These are phyloP conservation scores for Candida rishiriensis DNA, from an alignment of 805 yeast genomes.

Conservation along the genomic window DNA sequence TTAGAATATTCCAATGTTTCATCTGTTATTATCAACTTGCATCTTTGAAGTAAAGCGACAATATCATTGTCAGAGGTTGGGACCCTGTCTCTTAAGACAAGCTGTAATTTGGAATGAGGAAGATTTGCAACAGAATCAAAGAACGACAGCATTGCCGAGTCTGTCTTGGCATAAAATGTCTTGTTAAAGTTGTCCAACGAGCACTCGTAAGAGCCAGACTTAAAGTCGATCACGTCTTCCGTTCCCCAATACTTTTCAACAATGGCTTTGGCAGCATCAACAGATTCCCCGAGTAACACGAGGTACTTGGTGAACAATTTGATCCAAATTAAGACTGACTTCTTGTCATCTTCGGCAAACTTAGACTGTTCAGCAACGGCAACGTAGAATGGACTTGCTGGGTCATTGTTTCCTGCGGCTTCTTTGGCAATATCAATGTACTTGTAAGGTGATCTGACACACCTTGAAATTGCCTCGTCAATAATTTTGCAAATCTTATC, in stretches of 20 bases:
- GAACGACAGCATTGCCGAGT: slow-evolving; percentile 24
- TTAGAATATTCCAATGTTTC: slow-evolving; percentile 14
- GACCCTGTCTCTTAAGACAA: slow-evolving; percentile 25
- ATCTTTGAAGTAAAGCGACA: slow-evolving; percentile 39
- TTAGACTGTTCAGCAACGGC: slow-evolving; percentile 67
- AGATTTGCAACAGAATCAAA: slow-evolving; percentile 32
- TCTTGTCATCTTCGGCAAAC: slow-evolving; percentile 38
- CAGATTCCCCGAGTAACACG: slow-evolving; percentile 57
- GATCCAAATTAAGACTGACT: slow-evolving; percentile 42
- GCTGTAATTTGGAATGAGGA: slow-evolving; percentile 26
- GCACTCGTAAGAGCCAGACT: slow-evolving; percentile 8
- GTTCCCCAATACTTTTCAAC: slow-evolving; percentile 13
- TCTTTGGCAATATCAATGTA: slow-evolving; percentile 58
- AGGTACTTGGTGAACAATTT: slow-evolving; percentile 42
- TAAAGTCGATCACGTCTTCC: slow-evolving; percentile 4
- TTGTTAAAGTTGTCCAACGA: slow-evolving; percentile 5
- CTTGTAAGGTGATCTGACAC: slow-evolving; percentile 74
- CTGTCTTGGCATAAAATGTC: neutral
- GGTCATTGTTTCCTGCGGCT: slow-evolving; percentile 9
- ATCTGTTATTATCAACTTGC: slow-evolving; percentile 29
- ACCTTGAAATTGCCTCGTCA: slow-evolving; percentile 73
- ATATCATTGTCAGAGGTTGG: slow-evolving; percentile 46
- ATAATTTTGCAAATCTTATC: slow-evolving; percentile 54
- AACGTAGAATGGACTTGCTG: slow-evolving; percentile 54
- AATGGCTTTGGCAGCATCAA: slow-evolving; percentile 15